Evolutionary conservation across 164 flowering plant species (phyloP).

Genomic region (Chimonanthus praecox): DNA sequence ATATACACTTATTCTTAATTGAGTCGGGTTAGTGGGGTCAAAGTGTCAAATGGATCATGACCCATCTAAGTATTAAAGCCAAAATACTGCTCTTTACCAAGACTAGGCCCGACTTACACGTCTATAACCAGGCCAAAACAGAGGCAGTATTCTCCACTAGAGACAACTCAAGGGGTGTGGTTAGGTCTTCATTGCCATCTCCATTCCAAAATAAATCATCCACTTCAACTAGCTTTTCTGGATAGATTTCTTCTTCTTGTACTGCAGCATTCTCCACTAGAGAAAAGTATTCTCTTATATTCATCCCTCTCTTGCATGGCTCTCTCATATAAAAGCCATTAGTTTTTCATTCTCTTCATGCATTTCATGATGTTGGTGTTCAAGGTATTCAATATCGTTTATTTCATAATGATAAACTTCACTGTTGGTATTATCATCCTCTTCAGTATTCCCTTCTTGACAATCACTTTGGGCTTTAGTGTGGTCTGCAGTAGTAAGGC

Average conservation of each 20-base stretch:
- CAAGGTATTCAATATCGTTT: conserved; percentile 39
- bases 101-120: no score
- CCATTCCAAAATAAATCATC: conserved; percentile 22
- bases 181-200: conserved; percentile 5
- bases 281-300: conserved; percentile 41
- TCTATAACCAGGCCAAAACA: no score
- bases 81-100: no score
- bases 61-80: no score
- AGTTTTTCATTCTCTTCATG: conserved; percentile 87
- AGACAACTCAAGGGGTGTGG: no score
- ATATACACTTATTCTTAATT: no score
- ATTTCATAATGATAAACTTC: conserved; percentile 11
- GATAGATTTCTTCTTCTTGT: conserved; percentile 26
- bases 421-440: neutral
- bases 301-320: conserved; percentile 94
- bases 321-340: conserved; percentile 68
- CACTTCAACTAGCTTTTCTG: conserved; percentile 56
- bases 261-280: conserved; percentile 12
- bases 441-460: conserved; percentile 12
- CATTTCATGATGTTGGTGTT: conserved; percentile 68
- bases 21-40: no score
- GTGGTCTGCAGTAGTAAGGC: conserved; percentile 45
- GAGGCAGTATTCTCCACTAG: no score
- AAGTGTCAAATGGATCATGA: no score
- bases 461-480: conserved; percentile 12